Evolutionary conservation across 352 stramenopile species (phyloP), one percentile per base, ranked within the genome.

Genomic region (Pythium scleroteichum): DNA sequence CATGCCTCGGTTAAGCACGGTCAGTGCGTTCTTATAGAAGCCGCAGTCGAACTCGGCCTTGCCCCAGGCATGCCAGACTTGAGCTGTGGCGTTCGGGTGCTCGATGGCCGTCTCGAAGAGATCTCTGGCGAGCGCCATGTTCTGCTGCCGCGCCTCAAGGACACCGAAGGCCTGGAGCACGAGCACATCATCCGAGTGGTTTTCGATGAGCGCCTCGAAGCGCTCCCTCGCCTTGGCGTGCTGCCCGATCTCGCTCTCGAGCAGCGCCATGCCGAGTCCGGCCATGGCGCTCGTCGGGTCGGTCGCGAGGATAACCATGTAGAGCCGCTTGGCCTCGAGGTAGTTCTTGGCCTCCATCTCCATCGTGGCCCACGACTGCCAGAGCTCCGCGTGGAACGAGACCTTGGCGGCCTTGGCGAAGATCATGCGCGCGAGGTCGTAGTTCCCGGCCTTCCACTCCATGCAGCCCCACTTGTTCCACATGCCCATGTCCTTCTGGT

Each of bases 391-490:
- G 59, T 90, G 66, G 62, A 92, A 95, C 40, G 72, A 85, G 47
- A 90, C 76, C 57, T 84, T 85, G 40, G 80, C 72, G 14, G 82
- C 82, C 59, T 93, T 94, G 48, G 66, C 66, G 62, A 94, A 95
- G 61, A 95, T 94, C 81, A 93, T 94, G 40, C 86, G 69, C 52
- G 86, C 84, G 41, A 95, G 74, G 62, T 83, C 80, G 61, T 82
- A 80, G 61, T 95, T 95, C 0, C 79, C 82, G 4, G 80, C 85
- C 46, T 92, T 91, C 86, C 86, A 95, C 67, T 95, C 86, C 86
- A 95, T 95, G 42, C 87, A 84, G 45, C 74, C 86, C 86, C 86
- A 95, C 62, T 95, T 95, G 75, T 95, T 95, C 86, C 86, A 95
- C 86, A 95, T 95, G 64, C 75, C 79, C 84, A 95, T 94, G 72